Base-by-base conservation (phyloP, 805 yeast genomes). In the Barnettozyma botsteinii region DNA sequence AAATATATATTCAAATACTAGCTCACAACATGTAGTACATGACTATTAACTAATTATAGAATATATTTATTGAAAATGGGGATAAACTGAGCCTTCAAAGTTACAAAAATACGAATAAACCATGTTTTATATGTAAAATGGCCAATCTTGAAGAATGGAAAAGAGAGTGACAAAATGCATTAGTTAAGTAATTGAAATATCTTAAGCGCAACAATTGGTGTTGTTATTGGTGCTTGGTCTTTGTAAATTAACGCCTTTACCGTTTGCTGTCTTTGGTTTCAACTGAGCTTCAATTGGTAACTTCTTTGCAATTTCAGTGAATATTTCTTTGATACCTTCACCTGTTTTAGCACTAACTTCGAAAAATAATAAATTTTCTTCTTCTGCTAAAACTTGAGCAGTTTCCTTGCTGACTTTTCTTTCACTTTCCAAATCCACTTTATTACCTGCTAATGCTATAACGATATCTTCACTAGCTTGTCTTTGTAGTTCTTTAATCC, bases 401-500 rank as follows among this genome's bases (percentile, higher is more conserved):
- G 65, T 66, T 12, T 63, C 69, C 24, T 49, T 56, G 4, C 57
- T 52, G 8, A 75, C 69, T 33, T 64, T 59, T 47, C 88, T 66
- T 26, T 71, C 69, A 4, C 60, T 63, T 13, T 59, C 72, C 48
- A 84, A 64, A 62, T 84, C 94, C 2, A 70, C 51, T 55, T 84
- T 84, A 56, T 84, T 84, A n/a, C 89, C 94, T n/a, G 81, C 85
- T 29, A 84, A 60, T 8, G 81, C 75, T 45, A 83, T 79, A 19
- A 75, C 71, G 33, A 82, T 78, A 27, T 75, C 76, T 33, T 73
- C 72, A 12, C 74, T 75, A 9, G 83, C 81, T 52, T 79, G 85
- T 53, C 77, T 77, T 56, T 78, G 78, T 47, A 84, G 63, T 60
- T 84, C 93, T 52, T 80, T 78, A 27, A 82, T 78, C 91, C 91